A percentile compares a stretch with the other conserved stretches of the same genome.
Evolutionary conservation across 78 protist genomes (phyloP).

Genomic region (Dictyostelium citrinum): DNA sequence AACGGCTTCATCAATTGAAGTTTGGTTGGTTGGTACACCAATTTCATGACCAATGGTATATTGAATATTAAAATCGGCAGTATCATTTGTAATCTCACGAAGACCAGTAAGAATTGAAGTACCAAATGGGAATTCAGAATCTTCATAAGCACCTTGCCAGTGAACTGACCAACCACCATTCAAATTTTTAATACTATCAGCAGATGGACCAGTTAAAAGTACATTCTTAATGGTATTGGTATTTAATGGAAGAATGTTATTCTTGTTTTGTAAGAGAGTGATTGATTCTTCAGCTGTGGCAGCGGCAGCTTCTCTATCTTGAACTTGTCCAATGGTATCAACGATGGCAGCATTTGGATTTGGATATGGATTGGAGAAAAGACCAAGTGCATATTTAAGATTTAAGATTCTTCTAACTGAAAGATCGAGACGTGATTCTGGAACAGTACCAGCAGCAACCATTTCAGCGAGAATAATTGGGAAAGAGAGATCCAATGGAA

Average conservation of each 20-base stretch:
- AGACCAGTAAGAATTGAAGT: conserved; percentile 48
- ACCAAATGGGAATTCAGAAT: conserved; percentile 62
- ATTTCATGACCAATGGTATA: conserved; percentile 15
- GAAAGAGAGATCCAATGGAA: conserved; percentile 73
- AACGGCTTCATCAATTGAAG: not conserved
- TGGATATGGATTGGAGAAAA: conserved; percentile 68
- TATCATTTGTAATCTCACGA: not conserved
- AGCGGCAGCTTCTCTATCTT: conserved; percentile 53
- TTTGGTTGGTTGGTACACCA: conserved; percentile 16
- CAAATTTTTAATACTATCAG: conserved; percentile 30
- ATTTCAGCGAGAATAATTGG: conserved; percentile 12
- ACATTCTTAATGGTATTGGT: not conserved
- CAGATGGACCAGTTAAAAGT: conserved; percentile 67
- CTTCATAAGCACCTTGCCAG: conserved; percentile 78
- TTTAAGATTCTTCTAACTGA: conserved; percentile 48
- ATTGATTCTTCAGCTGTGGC: conserved; percentile 40
- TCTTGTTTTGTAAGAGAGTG: conserved; percentile 50
- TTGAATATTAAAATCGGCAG: not conserved
- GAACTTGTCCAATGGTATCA: conserved; percentile 46
- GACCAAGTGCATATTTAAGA: conserved; percentile 77
- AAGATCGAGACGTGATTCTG: conserved; percentile 65
- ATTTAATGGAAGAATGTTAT: conserved; percentile 31
- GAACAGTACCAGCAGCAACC: conserved; percentile 55
- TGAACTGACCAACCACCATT: conserved; percentile 82
- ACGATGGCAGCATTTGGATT: conserved; percentile 13